Conservation (phyloP, 257 asterid genomes). For the Solanum neorickii region DNA sequence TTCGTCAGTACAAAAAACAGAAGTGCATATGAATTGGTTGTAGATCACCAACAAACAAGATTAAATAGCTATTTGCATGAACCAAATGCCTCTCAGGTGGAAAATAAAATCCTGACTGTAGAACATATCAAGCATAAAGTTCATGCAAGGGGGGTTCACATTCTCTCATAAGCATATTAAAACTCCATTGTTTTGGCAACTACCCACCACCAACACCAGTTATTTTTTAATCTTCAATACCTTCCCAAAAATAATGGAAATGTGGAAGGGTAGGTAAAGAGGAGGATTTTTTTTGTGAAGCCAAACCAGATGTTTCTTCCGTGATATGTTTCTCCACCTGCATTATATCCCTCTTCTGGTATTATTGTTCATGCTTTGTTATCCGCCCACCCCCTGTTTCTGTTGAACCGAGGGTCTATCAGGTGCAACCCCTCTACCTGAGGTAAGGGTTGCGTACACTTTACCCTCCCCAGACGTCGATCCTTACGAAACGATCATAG, state of each 20-base stretch:
- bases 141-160: neutral
- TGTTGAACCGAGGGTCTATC: neutral
- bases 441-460: neutral
- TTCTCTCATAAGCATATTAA: neutral
- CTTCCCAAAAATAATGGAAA: neutral
- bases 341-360: neutral
- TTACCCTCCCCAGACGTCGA: neutral
- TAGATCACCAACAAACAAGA: neutral
- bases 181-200: neutral
- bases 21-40: neutral
- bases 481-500: neutral
- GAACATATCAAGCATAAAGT: neutral
- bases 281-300: neutral
- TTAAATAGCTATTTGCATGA: neutral
- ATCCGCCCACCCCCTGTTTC: neutral
- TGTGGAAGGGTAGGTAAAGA: neutral
- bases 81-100: neutral
- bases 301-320: neutral
- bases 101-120: neutral
- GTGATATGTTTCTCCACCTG: neutral
- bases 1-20: neutral
- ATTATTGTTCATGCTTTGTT: neutral
- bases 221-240: neutral
- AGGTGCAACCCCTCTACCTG: neutral
- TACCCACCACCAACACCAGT: neutral